phyloP scores from a whole-genome alignment of 2,329 filamentous ascomycete genomes.

The Neophaeococcomyces mojaviensis region DNA sequence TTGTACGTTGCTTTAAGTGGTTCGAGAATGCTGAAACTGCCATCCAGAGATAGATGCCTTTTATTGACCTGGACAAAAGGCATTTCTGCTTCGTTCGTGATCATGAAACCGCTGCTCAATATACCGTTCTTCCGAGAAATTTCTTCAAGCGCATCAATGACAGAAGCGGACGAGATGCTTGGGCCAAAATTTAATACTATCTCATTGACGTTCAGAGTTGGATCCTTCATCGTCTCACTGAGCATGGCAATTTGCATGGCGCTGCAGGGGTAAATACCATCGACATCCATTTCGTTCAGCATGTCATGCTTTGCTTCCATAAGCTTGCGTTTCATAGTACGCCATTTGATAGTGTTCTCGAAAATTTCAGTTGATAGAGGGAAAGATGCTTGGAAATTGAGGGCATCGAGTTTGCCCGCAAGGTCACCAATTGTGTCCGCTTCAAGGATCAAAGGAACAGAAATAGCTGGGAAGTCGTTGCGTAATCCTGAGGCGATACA shows the following conservation, averaged over 20 bases:
- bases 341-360: background rate
- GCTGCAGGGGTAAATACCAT: constrained; percentile 54
- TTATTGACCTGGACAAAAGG: constrained; percentile 60
- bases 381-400: background rate
- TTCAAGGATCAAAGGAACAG: constrained; percentile 56
- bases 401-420: constrained; percentile 9
- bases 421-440: constrained; percentile 39
- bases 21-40: constrained; percentile 39
- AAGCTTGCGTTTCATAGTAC: constrained; percentile 11
- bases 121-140: constrained; percentile 55
- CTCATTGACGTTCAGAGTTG: constrained; percentile 68
- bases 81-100: constrained; percentile 37
- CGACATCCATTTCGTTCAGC: constrained; percentile 18
- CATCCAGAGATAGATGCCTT: constrained; percentile 35
- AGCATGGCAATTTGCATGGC: constrained; percentile 74
- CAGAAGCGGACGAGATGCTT: constrained; percentile 27
- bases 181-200: constrained; percentile 55
- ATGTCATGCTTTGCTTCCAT: constrained; percentile 21
- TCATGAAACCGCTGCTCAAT: constrained; percentile 65
- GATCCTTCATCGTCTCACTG: constrained; percentile 57
- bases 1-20: constrained; percentile 50
- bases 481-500: constrained; percentile 59
- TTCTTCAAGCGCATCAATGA: constrained; percentile 44
- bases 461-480: constrained; percentile 46
- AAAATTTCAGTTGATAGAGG: too few species aligned